These are phyloP conservation scores for Kernera saxatilis DNA, from an alignment of 345 rosid species.

Conservation along the genomic window DNA sequence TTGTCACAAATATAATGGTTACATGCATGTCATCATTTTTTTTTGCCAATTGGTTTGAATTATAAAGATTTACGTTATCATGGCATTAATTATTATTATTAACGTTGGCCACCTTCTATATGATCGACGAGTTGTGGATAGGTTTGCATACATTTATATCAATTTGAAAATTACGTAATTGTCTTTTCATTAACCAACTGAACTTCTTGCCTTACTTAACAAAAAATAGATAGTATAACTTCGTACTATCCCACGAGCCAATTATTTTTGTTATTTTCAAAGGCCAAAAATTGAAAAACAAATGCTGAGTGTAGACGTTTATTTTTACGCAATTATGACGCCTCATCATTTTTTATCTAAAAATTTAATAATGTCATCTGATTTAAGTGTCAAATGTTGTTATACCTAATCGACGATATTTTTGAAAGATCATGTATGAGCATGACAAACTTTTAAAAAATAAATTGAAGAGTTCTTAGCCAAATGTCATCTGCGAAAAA, in stretches of 20 bases:
- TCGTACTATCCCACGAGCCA: background rate
- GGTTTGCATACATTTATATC: no score
- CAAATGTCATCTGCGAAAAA: background rate
- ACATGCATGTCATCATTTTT: no score
- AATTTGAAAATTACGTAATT: background rate
- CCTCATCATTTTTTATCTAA: background rate
- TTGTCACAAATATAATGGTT: no score
- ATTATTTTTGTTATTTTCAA: background rate
- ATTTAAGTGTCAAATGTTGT: background rate
- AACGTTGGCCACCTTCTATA: background rate
- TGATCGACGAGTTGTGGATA: no score
- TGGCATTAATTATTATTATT: background rate
- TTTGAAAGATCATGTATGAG: background rate
- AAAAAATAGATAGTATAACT: background rate
- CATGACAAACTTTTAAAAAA: background rate
- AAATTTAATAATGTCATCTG: background rate
- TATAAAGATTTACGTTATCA: no score
- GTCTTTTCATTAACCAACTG: background rate
- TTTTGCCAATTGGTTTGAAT: background rate
- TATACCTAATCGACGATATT: background rate
- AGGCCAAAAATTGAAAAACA: background rate
- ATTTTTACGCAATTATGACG: background rate
- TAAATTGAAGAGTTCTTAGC: background rate
- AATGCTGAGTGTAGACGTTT: background rate
- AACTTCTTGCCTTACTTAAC: background rate